phyloP scores from a whole-genome alignment of 352 stramenopile genomes.

The Phytophthora quininea region DNA sequence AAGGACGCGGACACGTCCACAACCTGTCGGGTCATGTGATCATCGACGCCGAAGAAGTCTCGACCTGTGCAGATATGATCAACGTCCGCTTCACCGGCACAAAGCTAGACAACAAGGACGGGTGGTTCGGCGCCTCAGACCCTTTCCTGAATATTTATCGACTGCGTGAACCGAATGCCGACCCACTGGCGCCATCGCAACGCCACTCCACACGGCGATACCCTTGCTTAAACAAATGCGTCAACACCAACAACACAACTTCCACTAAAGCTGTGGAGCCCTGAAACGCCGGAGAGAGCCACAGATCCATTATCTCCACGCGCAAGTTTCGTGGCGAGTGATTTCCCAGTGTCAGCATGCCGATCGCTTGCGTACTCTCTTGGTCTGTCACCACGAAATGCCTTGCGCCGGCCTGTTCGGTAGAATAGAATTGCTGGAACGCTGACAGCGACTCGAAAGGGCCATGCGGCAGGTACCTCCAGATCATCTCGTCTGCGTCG shows the following conservation, averaged over 20 bases:
- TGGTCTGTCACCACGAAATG: slow-evolving; percentile 74
- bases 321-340: slow-evolving; percentile 85
- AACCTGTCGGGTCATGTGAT: slow-evolving; percentile 67
- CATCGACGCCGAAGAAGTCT: slow-evolving; percentile 77
- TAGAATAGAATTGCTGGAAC: slow-evolving; percentile 50
- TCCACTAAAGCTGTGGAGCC: slow-evolving; percentile 54
- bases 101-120: slow-evolving; percentile 83
- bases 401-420: slow-evolving; percentile 38
- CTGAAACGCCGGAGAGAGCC: slow-evolving; percentile 83
- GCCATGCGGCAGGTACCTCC: slow-evolving; percentile 69
- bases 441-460: slow-evolving; percentile 50
- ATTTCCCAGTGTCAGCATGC: slow-evolving; percentile 76
- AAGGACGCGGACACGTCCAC: slow-evolving; percentile 30
- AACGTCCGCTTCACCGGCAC: slow-evolving; percentile 63
- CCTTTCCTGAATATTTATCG: slow-evolving; percentile 82
- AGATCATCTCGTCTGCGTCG: slow-evolving; percentile 83
- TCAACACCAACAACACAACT: slow-evolving; percentile 71
- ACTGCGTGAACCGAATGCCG: slow-evolving; percentile 45
- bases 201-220: slow-evolving; percentile 90
- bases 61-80: slow-evolving; percentile 64
- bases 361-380: slow-evolving; percentile 57
- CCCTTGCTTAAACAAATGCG: slow-evolving; percentile 68
- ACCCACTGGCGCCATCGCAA: slow-evolving; percentile 68
- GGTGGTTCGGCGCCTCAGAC: slow-evolving; percentile 76
- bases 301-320: slow-evolving; percentile 80